Percentiles rank a stretch among this genome's conserved stretches.
These are phyloP conservation scores for Coemansia sp. DNA, from an alignment of 192 early-diverging fungal genomes.

Conservation along the genomic window DNA sequence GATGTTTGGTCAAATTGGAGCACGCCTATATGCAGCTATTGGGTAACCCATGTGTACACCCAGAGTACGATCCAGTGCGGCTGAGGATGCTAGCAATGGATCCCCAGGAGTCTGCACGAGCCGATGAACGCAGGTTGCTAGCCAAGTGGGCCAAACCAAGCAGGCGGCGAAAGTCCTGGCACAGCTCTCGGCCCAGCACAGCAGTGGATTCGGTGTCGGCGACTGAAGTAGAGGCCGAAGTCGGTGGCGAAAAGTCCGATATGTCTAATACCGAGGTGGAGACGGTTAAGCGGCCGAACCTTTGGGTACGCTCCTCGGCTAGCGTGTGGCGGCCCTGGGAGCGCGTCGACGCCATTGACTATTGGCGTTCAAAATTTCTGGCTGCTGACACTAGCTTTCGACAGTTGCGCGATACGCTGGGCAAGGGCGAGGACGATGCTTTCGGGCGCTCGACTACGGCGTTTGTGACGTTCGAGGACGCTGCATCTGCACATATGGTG, in stretches of 20 bases:
- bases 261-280: neutral
- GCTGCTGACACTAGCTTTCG: constrained; percentile 61
- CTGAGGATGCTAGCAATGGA: constrained; percentile 34
- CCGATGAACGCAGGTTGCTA: constrained; percentile 32
- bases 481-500: constrained; percentile 71
- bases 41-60: constrained; percentile 72
- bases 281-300: constrained; percentile 15
- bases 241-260: neutral
- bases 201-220: neutral
- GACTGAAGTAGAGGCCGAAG: neutral
- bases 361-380: constrained; percentile 62
- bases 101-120: constrained; percentile 17
- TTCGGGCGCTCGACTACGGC: constrained; percentile 61
- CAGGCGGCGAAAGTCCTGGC: constrained; percentile 7
- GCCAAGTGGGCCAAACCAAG: constrained; percentile 39
- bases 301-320: constrained; percentile 35
- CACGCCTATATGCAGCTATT: constrained; percentile 61
- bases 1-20: constrained; percentile 63
- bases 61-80: constrained; percentile 63
- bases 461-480: constrained; percentile 79
- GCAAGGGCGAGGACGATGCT: constrained; percentile 17
- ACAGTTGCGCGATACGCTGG: constrained; percentile 43
- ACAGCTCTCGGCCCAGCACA: neutral
- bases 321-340: constrained; percentile 59
- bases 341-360: constrained; percentile 71